Percentiles rank a stretch among this genome's conserved stretches.
These are phyloP conservation scores for Picea sitchensis DNA, from an alignment of 75 land plant species.

Conservation along the genomic window DNA sequence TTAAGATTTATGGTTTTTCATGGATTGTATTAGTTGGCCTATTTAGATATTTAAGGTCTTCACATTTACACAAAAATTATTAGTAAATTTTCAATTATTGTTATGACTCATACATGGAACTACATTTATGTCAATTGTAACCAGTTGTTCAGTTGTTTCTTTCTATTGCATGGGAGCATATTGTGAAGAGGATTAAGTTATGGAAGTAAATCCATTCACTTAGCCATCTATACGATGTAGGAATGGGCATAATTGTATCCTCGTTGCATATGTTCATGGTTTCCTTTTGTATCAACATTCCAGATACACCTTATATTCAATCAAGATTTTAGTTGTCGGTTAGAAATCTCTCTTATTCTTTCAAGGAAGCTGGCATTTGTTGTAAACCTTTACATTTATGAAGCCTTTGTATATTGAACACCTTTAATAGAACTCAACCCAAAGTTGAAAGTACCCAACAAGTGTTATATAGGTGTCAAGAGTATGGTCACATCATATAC, in stretches of 20 bases:
- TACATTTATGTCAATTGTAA: conserved; percentile 55
- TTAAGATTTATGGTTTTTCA: conserved; percentile 70
- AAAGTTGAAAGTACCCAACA: too few relatives aligned
- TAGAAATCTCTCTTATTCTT: conserved; percentile 93
- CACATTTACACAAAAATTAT: conserved; percentile 83
- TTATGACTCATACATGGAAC: conserved; percentile 77
- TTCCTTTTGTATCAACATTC: conserved; percentile 92
- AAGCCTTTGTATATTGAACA: too few relatives aligned
- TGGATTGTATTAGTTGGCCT: conserved; percentile 73
- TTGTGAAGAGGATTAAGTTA: conserved; percentile 55
- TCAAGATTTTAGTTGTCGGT: conserved; percentile 89
- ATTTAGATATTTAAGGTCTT: conserved; percentile 89
- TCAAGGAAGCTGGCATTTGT: conserved; percentile 46
- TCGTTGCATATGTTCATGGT: conserved; percentile 89
- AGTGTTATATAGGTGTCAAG: too few relatives aligned
- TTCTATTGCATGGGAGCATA: conserved; percentile 78
- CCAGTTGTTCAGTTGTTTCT: conserved; percentile 51
- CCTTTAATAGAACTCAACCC: too few relatives aligned
- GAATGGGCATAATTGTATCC: conserved; percentile 89
- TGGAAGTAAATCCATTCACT: conserved; percentile 81
- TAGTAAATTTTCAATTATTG: conserved; percentile 76
- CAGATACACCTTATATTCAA: conserved; percentile 88
- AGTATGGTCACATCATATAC: too few relatives aligned
- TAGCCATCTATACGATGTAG: conserved; percentile 83
- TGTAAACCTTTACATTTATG: too few relatives aligned